Evolutionary conservation across 129 eudicot species (phyloP).

Genomic region (Cynara cardunculus): DNA sequence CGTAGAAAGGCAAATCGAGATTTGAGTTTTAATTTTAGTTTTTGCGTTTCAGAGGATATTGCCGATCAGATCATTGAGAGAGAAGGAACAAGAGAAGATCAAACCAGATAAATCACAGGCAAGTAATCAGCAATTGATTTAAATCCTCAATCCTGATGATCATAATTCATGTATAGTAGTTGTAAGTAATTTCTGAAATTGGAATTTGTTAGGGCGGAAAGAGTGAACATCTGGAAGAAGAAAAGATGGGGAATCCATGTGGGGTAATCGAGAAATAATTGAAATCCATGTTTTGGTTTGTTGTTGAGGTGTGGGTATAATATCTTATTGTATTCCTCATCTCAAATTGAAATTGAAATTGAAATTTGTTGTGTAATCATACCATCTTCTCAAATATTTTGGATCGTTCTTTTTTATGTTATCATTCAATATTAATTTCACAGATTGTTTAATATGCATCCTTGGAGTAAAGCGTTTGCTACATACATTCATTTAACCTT

Average conservation of each 20-base stretch:
- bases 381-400: background rate
- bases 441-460: background rate
- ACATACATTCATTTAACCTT: too few species aligned
- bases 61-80: constrained; percentile 71
- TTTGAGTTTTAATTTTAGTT: background rate
- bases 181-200: background rate
- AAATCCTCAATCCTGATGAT: background rate
- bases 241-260: constrained; percentile 10
- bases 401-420: background rate
- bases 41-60: constrained; percentile 37
- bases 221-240: constrained; percentile 8
- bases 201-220: constrained; percentile 6
- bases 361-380: background rate
- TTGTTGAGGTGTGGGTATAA: constrained; percentile 31
- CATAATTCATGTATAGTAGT: background rate
- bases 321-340: constrained; percentile 29
- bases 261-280: constrained; percentile 12
- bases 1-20: background rate
- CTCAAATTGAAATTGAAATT: background rate
- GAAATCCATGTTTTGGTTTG: background rate
- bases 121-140: background rate
- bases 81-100: constrained; percentile 53
- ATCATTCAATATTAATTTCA: background rate
- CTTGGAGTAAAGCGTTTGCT: too few species aligned
- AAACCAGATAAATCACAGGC: constrained; percentile 37